Percentiles rank a stretch among this genome's conserved stretches.
Conservation (phyloP, 257 asterid species). For the Petunia secreta region DNA sequence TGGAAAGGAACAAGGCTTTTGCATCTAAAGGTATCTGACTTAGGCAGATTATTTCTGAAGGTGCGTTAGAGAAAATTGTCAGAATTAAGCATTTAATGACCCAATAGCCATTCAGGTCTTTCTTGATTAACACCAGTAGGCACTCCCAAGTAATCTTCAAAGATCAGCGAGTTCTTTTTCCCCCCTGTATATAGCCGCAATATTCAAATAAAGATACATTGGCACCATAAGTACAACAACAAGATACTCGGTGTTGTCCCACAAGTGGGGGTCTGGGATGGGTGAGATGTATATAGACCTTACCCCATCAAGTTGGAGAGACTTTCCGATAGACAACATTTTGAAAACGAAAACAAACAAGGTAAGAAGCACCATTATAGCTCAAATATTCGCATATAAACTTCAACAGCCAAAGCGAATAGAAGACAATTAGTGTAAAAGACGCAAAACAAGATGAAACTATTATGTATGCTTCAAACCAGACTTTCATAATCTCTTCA, state of each 20-base stretch:
- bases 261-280: too few relatives aligned
- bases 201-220: neutral
- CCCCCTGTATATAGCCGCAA: neutral
- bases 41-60: neutral
- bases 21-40: neutral
- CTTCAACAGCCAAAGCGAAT: too few relatives aligned
- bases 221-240: neutral
- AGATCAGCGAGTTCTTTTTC: neutral
- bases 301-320: too few relatives aligned
- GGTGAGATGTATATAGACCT: too few relatives aligned
- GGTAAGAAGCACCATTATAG: too few relatives aligned
- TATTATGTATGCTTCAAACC: neutral
- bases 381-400: too few relatives aligned
- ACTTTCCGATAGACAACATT: too few relatives aligned
- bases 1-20: neutral
- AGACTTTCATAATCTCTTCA: neutral
- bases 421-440: too few relatives aligned
- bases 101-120: neutral
- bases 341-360: too few relatives aligned
- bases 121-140: neutral
- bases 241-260: too few relatives aligned
- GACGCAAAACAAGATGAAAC: neutral
- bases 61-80: neutral
- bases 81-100: neutral
- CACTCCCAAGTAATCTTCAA: neutral